Evolutionary conservation across 306 rosid species (phyloP).

Genomic region (Fragaria iinumae): DNA sequence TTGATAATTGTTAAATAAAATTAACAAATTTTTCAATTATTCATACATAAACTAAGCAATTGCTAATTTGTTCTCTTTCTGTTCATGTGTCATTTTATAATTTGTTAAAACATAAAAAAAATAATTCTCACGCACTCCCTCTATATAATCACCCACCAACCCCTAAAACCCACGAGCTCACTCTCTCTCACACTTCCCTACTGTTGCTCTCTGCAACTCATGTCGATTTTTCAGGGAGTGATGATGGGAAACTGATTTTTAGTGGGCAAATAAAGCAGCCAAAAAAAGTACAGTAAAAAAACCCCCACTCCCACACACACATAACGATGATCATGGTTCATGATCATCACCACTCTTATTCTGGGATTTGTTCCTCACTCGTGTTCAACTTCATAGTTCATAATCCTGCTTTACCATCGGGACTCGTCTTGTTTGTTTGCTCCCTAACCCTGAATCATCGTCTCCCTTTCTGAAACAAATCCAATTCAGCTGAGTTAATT

Average conservation of each 20-base stretch:
- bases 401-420: slow-evolving; percentile 23
- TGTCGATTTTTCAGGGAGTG: slow-evolving; percentile 40
- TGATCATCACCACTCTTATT: not conserved
- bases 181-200: slow-evolving; percentile 15
- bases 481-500: slow-evolving; percentile 20
- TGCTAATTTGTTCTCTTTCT: no score
- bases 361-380: slow-evolving; percentile 11
- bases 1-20: no score
- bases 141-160: slow-evolving; percentile 43
- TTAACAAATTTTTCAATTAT: no score
- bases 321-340: slow-evolving; percentile 1
- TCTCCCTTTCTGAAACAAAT: not conserved
- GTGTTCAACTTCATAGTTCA: not conserved
- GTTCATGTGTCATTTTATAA: no score
- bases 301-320: slow-evolving; percentile 26
- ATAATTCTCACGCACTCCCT: slow-evolving; percentile 45
- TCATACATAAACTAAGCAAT: no score
- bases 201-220: slow-evolving; percentile 36
- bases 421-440: slow-evolving; percentile 3
- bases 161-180: slow-evolving; percentile 24
- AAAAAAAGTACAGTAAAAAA: slow-evolving; percentile 14
- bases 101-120: not conserved
- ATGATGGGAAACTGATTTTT: slow-evolving; percentile 37
- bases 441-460: slow-evolving; percentile 1
- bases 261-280: slow-evolving; percentile 36